Conservation (phyloP, 1,284 basidiomycete genomes). For the Ceratobasidium theobromae region DNA sequence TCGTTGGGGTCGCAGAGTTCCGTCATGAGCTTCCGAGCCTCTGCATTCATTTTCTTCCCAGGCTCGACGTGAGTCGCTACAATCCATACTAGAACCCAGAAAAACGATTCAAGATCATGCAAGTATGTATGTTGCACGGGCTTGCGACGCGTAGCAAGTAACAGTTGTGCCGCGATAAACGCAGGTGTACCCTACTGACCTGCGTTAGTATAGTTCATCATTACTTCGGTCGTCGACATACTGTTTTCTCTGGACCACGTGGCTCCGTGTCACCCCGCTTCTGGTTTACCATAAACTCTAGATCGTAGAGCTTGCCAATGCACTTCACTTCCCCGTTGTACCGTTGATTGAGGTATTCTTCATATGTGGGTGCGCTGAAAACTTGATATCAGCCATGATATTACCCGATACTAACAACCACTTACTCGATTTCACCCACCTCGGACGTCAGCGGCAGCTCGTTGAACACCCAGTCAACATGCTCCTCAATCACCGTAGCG, state of each 20-base stretch:
- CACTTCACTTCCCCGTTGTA: background rate
- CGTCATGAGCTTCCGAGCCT: background rate
- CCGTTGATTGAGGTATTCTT: background rate
- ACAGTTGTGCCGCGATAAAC: background rate
- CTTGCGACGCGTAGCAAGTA: background rate
- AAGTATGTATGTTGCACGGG: constrained; percentile 20
- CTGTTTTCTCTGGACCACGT: background rate
- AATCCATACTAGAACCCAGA: constrained; percentile 32
- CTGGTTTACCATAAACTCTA: constrained; percentile 13
- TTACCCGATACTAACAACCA: no score
- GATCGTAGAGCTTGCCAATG: background rate
- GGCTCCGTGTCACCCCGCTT: background rate
- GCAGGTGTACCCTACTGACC: background rate
- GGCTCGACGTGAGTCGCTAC: constrained; percentile 1
- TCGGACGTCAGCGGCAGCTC: background rate
- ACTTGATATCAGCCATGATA: no score
- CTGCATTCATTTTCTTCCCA: background rate
- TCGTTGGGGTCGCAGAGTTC: background rate
- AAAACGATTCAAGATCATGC: constrained; percentile 32
- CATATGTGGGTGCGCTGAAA: background rate
- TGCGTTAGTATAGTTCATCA: no score
- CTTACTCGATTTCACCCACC: background rate
- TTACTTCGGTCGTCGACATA: background rate
- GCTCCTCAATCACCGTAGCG: background rate
- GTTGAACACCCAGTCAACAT: background rate